Evolutionary conservation across 2,329 filamentous ascomycete species (phyloP).

Genomic region (Dothideomycetes sp.): DNA sequence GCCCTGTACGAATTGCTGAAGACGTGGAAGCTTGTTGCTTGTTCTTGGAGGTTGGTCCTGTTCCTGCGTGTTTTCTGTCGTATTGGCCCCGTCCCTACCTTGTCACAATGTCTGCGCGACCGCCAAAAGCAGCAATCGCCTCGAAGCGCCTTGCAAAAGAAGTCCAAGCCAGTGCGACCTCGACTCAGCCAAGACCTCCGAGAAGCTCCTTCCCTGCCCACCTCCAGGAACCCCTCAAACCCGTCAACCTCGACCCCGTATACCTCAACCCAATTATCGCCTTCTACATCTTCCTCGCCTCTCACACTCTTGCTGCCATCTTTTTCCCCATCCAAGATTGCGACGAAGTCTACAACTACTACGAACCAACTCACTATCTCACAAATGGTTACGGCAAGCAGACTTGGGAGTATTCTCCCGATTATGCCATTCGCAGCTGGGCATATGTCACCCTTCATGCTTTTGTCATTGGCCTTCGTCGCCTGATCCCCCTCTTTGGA

Average conservation of each 20-base stretch:
- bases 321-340: constrained; percentile 94
- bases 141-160: background rate
- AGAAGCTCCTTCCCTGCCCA: constrained; percentile 3
- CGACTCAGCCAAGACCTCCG: too few relatives aligned
- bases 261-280: constrained; percentile 55
- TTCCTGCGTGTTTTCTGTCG: too few relatives aligned
- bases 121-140: too few relatives aligned
- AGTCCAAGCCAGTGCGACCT: background rate
- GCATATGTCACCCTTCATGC: constrained; percentile 78
- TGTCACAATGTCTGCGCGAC: too few relatives aligned
- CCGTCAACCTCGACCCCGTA: constrained; percentile 4
- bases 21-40: too few relatives aligned
- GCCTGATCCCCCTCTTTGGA: constrained; percentile 39
- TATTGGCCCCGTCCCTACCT: too few relatives aligned
- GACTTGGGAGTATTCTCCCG: constrained; percentile 97
- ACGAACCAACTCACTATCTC: constrained; percentile 93
- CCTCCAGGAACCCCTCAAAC: constrained; percentile 5
- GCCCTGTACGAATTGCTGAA: too few relatives aligned
- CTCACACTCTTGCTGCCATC: constrained; percentile 65
- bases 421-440: constrained; percentile 94
- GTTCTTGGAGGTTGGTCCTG: too few relatives aligned
- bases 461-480: constrained; percentile 55
- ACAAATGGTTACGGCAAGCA: constrained; percentile 87
- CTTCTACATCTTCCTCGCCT: constrained; percentile 70
- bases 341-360: constrained; percentile 98